phyloP scores from a whole-genome alignment of 352 stramenopile genomes.

The Pythium rhizo-oryzae region DNA sequence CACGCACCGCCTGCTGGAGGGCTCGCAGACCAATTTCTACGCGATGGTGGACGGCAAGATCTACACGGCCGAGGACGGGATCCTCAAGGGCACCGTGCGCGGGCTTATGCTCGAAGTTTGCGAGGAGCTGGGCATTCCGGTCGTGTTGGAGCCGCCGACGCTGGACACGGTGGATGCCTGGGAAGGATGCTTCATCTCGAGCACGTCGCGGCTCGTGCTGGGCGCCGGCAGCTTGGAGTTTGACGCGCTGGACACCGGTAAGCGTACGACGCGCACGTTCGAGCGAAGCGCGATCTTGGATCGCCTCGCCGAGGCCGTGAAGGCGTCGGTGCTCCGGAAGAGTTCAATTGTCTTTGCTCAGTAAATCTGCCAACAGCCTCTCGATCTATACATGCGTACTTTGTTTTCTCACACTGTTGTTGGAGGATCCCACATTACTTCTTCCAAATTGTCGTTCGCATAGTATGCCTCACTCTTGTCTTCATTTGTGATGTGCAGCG shows the following conservation, averaged over 20 bases:
- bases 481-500: conserved; percentile 15
- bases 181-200: conserved; percentile 85
- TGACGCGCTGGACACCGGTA: conserved; percentile 38
- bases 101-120: conserved; percentile 75
- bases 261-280: conserved; percentile 37
- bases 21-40: conserved; percentile 88
- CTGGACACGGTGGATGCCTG: conserved; percentile 61
- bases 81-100: conserved; percentile 80
- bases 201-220: conserved; percentile 79
- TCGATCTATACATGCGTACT: neutral
- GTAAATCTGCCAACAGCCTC: neutral
- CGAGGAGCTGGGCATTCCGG: conserved; percentile 47
- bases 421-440: conserved; percentile 20
- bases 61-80: conserved; percentile 68
- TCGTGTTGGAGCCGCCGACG: conserved; percentile 53
- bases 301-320: conserved; percentile 47
- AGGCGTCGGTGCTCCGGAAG: conserved; percentile 50
- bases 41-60: conserved; percentile 53
- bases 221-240: conserved; percentile 56
- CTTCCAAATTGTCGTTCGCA: conserved; percentile 34
- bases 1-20: conserved; percentile 62
- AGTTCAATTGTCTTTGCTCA: conserved; percentile 54
- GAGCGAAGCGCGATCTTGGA: conserved; percentile 43
- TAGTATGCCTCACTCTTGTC: conserved; percentile 27
- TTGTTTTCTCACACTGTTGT: neutral